phyloP scores from a whole-genome alignment of 495 filamentous ascomycete genomes.

The Podospora pseudoanserina region DNA sequence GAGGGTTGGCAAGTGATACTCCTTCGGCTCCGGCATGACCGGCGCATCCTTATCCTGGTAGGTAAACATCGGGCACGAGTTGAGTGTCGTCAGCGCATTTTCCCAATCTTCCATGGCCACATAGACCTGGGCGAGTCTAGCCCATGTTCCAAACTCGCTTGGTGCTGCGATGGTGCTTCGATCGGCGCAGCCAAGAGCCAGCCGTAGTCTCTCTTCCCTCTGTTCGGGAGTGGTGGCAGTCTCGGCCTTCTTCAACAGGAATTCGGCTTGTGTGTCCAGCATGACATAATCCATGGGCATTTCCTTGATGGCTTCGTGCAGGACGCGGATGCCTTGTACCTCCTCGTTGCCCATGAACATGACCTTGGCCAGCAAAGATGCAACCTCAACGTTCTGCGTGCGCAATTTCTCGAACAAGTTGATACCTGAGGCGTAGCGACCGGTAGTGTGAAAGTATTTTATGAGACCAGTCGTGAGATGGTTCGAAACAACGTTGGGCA shows the following conservation, averaged over 20 bases:
- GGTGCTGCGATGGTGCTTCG: slow-evolving; percentile 90
- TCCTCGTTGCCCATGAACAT: slow-evolving; percentile 93
- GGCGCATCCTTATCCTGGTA: slow-evolving; percentile 97
- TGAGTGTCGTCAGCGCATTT: slow-evolving; percentile 86
- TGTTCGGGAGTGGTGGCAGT: slow-evolving; percentile 44
- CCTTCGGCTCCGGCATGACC: slow-evolving; percentile 83
- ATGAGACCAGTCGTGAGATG: slow-evolving; percentile 87
- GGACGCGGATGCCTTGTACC: slow-evolving; percentile 82
- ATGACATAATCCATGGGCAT: slow-evolving; percentile 95
- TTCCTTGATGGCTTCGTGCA: slow-evolving; percentile 83
- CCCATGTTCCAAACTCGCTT: slow-evolving; percentile 97
- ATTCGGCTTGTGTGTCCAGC: slow-evolving; percentile 90
- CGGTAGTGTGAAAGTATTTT: slow-evolving; percentile 95
- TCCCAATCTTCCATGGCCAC: slow-evolving; percentile 93
- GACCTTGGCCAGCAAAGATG: slow-evolving; percentile 84
- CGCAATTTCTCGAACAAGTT: slow-evolving; percentile 97
- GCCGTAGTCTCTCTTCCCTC: slow-evolving; percentile 58
- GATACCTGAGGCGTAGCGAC: slow-evolving; percentile 90
- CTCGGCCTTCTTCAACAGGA: slow-evolving; percentile 77
- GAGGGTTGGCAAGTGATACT: slow-evolving; percentile 79
- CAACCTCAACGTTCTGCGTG: slow-evolving; percentile 84
- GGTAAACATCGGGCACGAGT: slow-evolving; percentile 99
- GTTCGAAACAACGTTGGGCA: slow-evolving; percentile 95
- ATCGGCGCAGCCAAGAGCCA: slow-evolving; percentile 91
- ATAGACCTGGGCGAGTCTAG: slow-evolving; percentile 86